Evolutionary conservation across 2,329 filamentous ascomycete species (phyloP), one percentile per base, ranked within the genome.

Genomic region (Coniochaeta prunicola): DNA sequence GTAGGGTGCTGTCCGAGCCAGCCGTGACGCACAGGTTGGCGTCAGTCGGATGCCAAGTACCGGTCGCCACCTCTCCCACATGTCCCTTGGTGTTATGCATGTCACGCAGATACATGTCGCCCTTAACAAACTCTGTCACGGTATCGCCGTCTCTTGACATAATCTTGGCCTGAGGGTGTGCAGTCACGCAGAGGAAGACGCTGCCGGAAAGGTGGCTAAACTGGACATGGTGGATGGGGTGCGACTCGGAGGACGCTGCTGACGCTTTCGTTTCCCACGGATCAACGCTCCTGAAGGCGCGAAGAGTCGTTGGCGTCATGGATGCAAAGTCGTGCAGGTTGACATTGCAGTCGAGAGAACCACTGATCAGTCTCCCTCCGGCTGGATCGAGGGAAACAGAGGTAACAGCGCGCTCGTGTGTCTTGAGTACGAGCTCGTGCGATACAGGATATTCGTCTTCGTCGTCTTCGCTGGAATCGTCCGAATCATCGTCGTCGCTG

Each of bases 11-110:
- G 71, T 99, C 94, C 9, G 92, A 96, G 8, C 92, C 92, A 40
- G 92, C 92, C 1, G 94, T 99, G 28, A 93, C 87, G 69, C 91
- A 96, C 0, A 92, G 67, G 64, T 96, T 92, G 68, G 82, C 87
- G 70, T 97, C 87, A 2, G 86, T 87, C 0, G 94, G 94, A 73
- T 93, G 91, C 94, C 94, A 99, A 40, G 88, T 89, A 24, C 91
- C 93, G 24, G 88, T 89, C 3, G 91, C 92, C 42, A 97, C 84
- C 73, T 97, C 94, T 4, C 92, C 92, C 57, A 97, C 87, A 73
- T 99, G 94, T 1, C 94, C 94, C 71, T 97, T 97, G 4, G 94
- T 99, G 71, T 97, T 92, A 74, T 97, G 85, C 89, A 97, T 96
- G 71, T 99, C 94, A 58, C 93, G 84, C 64, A 99, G 76, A 68